Evolutionary conservation across 805 yeast species (phyloP), one percentile per base, ranked within the genome.

Genomic region (Starmerella bombi): DNA sequence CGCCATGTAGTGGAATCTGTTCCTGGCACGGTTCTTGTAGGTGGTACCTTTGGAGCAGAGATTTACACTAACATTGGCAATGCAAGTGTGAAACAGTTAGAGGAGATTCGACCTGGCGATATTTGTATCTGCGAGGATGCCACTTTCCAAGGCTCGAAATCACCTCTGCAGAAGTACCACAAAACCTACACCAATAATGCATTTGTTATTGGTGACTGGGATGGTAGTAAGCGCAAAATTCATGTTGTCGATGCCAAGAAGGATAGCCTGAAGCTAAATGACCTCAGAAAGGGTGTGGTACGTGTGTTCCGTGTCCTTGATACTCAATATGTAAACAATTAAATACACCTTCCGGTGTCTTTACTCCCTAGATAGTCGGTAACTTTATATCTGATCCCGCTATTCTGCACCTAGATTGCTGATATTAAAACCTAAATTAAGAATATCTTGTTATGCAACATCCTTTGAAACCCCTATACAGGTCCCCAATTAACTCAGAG

Each of bases 31-130:
- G 23, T 38, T 22, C 18, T 30, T 9, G 14, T 32, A 3, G 31
- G 30, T 2, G 33, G 7, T 14, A n/a, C 32, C 7, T 37, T 65
- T 57, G 97, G 97, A 30, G 77, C 70, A n/a, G 67, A 71, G 18
- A 67, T 80, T 45, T 85, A 77, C 60, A 63, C 66, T 48, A 80
- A 71, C 50, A 49, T 62, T 51, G 68, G 65, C 44, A 68, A 67
- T 52, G 69, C 74, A 34, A 52, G 65, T 5, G 70, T 74, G 5
- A 60, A 67, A 14, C 75, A 71, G 49, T 52, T 61, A 23, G 84
- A 74, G 40, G 80, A 75, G 31, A 71, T 85, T 40, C 67, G 71
- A 36, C 77, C 93, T 0, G 98, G 98, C 44, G 97, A 91, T 58
- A 67, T 88, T 8, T 60, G 84, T 32, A 80, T 84, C 38, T 71